Base-by-base conservation (phyloP, 352 stramenopile species). In the Globisporangium uncinulatum region DNA sequence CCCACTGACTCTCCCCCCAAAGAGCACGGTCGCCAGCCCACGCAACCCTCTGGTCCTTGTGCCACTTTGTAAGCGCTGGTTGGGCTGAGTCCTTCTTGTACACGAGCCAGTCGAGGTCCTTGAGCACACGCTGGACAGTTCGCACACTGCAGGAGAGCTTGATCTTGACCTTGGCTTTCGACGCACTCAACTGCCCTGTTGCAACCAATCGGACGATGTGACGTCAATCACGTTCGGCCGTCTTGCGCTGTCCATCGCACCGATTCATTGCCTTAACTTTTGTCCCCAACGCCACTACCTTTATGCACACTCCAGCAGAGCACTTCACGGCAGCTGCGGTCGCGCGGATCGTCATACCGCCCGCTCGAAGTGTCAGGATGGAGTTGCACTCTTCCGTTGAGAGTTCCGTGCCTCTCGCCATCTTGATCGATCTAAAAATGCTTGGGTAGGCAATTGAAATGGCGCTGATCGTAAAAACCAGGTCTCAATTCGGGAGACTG, bases 71-170 rank as follows among this genome's bases (percentile, higher is more conserved):
- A 15, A 29, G 24, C 29, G 14, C n/a, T n/a, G n/a, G n/a, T n/a
- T n/a, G n/a, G n/a, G n/a, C n/a, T n/a, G n/a, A n/a, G n/a, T n/a
- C n/a, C 48, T 43, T 32, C 48, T 54, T 54, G 29, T 43, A 54
- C 48, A 19, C 31, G 24, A 54, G 17, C 48, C 31, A 54, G 29
- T 54, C 48, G 48, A 54, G 29, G 15, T 41, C 31, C 17, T 54
- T 42, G 48, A 43, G 31, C 48, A 43, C 48, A 4, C 29, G 29
- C 48, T 44, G 48, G 15, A 32, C 48, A 13, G 29, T 54, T 10
- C 31, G 14, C 21, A 54, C 29, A n/a, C 48, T 54, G 48, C 31
- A 43, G 13, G 29, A 11, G 14, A 44, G 32, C 48, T 54, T 57
- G 21, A 41, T 34, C 36, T 57, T 57, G 0, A 32, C 14, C 17